Conservation (phyloP, 192 early-diverging fungal species). For the Phlyctochytrium planicorne region DNA sequence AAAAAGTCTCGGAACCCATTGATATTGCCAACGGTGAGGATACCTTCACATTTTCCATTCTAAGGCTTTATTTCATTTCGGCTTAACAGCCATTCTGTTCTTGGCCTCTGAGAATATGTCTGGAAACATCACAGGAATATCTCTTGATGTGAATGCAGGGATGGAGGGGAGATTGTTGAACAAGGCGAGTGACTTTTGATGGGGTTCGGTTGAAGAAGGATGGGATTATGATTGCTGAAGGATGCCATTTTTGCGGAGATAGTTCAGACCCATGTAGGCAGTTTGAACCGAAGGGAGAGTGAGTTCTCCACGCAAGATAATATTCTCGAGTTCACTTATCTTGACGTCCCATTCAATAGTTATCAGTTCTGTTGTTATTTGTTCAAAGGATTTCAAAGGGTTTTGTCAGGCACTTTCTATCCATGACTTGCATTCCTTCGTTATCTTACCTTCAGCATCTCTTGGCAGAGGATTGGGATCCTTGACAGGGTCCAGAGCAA, state of each 20-base stretch:
- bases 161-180: conserved; percentile 57
- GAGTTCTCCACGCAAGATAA: conserved; percentile 42
- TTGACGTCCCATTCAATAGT: background rate
- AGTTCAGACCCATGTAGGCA: conserved; percentile 48
- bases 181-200: conserved; percentile 32
- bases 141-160: conserved; percentile 56
- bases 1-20: conserved; percentile 55
- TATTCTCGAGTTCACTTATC: background rate
- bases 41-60: background rate
- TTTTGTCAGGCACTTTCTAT: no score
- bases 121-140: conserved; percentile 59
- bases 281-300: conserved; percentile 55
- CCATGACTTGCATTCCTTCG: no score
- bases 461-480: conserved; percentile 42
- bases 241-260: conserved; percentile 32
- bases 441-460: conserved; percentile 56
- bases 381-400: no score
- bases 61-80: conserved; percentile 1
- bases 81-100: conserved; percentile 51
- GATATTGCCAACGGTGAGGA: conserved; percentile 43
- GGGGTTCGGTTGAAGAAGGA: no score
- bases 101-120: conserved; percentile 38
- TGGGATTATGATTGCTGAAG: background rate
- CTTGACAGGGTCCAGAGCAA: conserved; percentile 45
- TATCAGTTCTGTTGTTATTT: background rate